phyloP scores from a whole-genome alignment of 1,139 yeast genomes.

The Yamadazyma atmosphaerica region DNA sequence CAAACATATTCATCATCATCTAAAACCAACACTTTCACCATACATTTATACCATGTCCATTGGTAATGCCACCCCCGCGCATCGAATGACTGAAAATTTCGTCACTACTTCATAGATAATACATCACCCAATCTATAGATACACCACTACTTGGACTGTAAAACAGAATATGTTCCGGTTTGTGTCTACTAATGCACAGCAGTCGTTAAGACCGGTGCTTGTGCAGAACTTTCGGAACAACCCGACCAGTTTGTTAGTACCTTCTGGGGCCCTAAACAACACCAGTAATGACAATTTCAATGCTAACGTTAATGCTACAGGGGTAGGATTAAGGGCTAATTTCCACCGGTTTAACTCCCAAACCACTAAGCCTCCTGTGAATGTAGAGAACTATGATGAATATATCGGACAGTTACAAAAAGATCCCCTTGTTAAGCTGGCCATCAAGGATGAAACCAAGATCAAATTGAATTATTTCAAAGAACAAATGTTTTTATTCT shows the following conservation, averaged over 20 bases:
- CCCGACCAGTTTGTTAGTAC: conserved; percentile 20
- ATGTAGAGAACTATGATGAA: conserved; percentile 16
- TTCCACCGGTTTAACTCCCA: conserved; percentile 19
- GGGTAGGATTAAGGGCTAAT: conserved; percentile 2
- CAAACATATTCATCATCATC: too few relatives aligned
- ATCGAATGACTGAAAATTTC: conserved; percentile 2
- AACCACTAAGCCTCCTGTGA: conserved; percentile 12
- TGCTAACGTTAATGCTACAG: too few relatives aligned
- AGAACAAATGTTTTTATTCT: conserved; percentile 23
- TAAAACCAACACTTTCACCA: too few relatives aligned
- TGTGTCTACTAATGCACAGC: conserved; percentile 37
- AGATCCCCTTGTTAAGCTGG: conserved; percentile 26
- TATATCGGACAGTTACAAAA: conserved; percentile 17
- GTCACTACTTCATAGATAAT: neutral
- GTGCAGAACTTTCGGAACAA: conserved; percentile 41
- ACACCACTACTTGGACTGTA: too few relatives aligned
- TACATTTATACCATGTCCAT: too few relatives aligned
- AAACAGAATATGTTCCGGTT: conserved; percentile 45
- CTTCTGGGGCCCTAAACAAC: conserved; percentile 11
- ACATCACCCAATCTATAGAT: too few relatives aligned
- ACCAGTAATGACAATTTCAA: conserved; percentile 4
- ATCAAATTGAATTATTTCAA: conserved; percentile 28
- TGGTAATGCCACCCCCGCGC: conserved; percentile 1
- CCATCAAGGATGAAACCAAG: conserved; percentile 21
- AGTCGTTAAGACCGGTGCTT: conserved; percentile 39